Conservation (phyloP, 192 early-diverging fungal genomes). For the Backusella circina region DNA sequence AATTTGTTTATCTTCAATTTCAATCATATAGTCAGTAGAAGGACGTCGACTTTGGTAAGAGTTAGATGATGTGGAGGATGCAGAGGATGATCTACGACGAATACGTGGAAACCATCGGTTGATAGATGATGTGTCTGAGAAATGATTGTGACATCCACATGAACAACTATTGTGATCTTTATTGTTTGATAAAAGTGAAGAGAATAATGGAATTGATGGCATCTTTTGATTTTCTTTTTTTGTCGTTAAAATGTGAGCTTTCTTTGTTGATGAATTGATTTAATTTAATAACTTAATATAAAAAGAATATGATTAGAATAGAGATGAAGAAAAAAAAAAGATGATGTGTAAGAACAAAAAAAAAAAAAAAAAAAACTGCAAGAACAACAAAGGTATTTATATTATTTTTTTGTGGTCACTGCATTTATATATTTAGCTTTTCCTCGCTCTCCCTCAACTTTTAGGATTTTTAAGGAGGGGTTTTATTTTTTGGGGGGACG, state of each 20-base stretch:
- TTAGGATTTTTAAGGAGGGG: neutral
- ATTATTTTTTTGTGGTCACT: neutral
- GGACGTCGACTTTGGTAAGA: neutral
- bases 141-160: slow-evolving; percentile 4
- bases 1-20: slow-evolving; percentile 3
- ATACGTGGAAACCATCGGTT: slow-evolving; percentile 14
- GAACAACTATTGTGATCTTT: neutral
- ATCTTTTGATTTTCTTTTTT: slow-evolving; percentile 7
- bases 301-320: neutral
- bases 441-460: neutral
- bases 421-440: neutral
- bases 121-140: neutral
- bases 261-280: neutral
- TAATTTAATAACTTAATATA: neutral
- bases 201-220: slow-evolving; percentile 11
- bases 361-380: neutral
- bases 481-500: neutral
- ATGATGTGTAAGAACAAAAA: neutral
- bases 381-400: neutral
- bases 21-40: neutral
- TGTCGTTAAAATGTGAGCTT: neutral
- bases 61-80: slow-evolving; percentile 6
- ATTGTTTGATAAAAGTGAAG: neutral
- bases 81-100: slow-evolving; percentile 10
- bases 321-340: too few relatives aligned